Conservation (phyloP, 2,329 filamentous ascomycete genomes). For the Fusarium nodosum region DNA sequence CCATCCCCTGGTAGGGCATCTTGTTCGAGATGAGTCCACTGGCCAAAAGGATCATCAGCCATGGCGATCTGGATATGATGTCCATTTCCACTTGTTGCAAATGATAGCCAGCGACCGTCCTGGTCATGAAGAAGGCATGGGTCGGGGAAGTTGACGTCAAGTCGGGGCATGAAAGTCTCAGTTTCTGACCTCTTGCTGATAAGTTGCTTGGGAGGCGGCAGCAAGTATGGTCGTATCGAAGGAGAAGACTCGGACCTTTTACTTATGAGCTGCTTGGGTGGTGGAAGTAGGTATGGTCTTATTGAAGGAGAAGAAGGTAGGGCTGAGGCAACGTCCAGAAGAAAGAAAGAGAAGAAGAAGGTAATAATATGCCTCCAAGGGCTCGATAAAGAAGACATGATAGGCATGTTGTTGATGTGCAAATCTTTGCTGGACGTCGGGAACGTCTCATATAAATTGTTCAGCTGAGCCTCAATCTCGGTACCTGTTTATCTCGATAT, state of each 20-base stretch:
- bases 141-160: slow-evolving; percentile 65
- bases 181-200: slow-evolving; percentile 30
- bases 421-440: not conserved
- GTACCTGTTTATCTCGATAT: slow-evolving; percentile 42
- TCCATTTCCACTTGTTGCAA: slow-evolving; percentile 66
- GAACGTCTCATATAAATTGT: slow-evolving; percentile 28
- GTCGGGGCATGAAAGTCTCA: slow-evolving; percentile 29
- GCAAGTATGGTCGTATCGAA: slow-evolving; percentile 15
- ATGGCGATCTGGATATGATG: slow-evolving; percentile 67
- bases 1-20: slow-evolving; percentile 67
- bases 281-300: slow-evolving; percentile 14
- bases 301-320: slow-evolving; percentile 22
- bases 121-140: slow-evolving; percentile 64
- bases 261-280: slow-evolving; percentile 2
- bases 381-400: slow-evolving; percentile 26
- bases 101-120: slow-evolving; percentile 68
- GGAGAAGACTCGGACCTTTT: not conserved
- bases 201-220: slow-evolving; percentile 23
- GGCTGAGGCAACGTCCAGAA: slow-evolving; percentile 11
- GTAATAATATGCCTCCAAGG: slow-evolving; percentile 24
- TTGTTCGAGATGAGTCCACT: slow-evolving; percentile 62
- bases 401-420: slow-evolving; percentile 18
- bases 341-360: slow-evolving; percentile 13
- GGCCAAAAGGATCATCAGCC: slow-evolving; percentile 62
- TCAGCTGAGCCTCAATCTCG: slow-evolving; percentile 40